Percentiles rank a stretch among this genome's conserved stretches.
Conservation (phyloP, 2,329 filamentous ascomycete species). For the Biscogniauxia mediterranea region DNA sequence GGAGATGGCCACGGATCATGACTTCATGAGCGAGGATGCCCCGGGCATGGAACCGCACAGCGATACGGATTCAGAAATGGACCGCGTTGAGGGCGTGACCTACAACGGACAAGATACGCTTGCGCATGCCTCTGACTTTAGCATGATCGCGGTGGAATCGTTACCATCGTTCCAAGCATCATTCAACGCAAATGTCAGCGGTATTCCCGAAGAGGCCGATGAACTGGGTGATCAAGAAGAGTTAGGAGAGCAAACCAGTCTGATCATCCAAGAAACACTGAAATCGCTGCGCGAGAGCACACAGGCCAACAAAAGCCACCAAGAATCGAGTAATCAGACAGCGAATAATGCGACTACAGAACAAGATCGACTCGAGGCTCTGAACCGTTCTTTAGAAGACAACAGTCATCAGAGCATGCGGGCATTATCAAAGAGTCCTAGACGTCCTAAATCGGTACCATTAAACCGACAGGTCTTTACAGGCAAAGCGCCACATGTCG, state of each 20-base stretch:
- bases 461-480: slow-evolving; percentile 36
- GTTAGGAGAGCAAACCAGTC: slow-evolving; percentile 54
- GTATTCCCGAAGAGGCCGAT: slow-evolving; percentile 35
- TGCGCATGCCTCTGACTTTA: slow-evolving; percentile 50
- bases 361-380: slow-evolving; percentile 7
- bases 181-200: slow-evolving; percentile 42
- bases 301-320: slow-evolving; percentile 21
- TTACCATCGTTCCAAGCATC: slow-evolving; percentile 44
- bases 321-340: slow-evolving; percentile 12
- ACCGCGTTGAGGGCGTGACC: slow-evolving; percentile 15
- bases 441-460: slow-evolving; percentile 31
- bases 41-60: slow-evolving; percentile 27
- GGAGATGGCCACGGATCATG: slow-evolving; percentile 12
- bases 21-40: slow-evolving; percentile 23
- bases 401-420: slow-evolving; percentile 9
- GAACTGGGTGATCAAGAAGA: slow-evolving; percentile 53
- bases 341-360: slow-evolving; percentile 13
- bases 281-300: slow-evolving; percentile 46
- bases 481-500: slow-evolving; percentile 31
- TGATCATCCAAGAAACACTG: slow-evolving; percentile 55
- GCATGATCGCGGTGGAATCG: slow-evolving; percentile 58
- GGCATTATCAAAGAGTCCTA: slow-evolving; percentile 35
- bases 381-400: slow-evolving; percentile 8
- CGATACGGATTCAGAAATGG: slow-evolving; percentile 27
- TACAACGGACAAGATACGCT: slow-evolving; percentile 39